Evolutionary conservation across 495 filamentous ascomycete species (phyloP), one percentile per base, ranked within the genome.

Genomic region (Lichina pygmaea): DNA sequence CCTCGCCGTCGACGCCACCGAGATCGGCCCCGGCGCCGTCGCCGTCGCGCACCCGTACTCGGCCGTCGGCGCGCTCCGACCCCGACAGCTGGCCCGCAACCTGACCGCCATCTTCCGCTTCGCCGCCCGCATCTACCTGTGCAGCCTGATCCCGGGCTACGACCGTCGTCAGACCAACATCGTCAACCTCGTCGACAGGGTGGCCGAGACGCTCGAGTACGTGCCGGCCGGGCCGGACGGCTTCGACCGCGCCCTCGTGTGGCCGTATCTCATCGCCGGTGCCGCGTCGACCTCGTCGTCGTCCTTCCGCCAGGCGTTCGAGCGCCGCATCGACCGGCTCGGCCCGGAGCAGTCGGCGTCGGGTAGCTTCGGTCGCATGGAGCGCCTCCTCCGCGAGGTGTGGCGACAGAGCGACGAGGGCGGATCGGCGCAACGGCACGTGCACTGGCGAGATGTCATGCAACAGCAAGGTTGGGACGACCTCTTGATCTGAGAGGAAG

Each of bases 361-460:
- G 55, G 83, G 89, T 44, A 83, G 78, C 59, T 93, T 93, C 52
- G 85, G 86, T 48, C 73, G 83, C 44, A 78, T 91, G 58, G 69
- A 71, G 47, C 71, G 70, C 46, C 64, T 97, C 10, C 65, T 97
- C 39, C 69, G 74, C 46, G 82, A 91, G 58, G 70, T 84, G 32
- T 97, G 89, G 89, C 63, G 68, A 16, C 67, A 78, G 50, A 66
- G 70, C 40, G 85, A 91, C 55, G 62, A 67, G 31, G 51, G 56
- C 46, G 48, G 48, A 32, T 2, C 44, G 2, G 42, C 16, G 11
- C 24, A 24, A 24, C 69, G 66, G 57, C 72, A 74, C 62, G 72
- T 89, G 55, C 81, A 83, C 69, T 97, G 89, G 89, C 68, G 89
- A 61, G 84, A 94, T 60, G 67, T 89, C 50, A 94, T 94, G 89